Conservation (phyloP, 768 basidiomycete species). For the Rubroboletus satanas region DNA sequence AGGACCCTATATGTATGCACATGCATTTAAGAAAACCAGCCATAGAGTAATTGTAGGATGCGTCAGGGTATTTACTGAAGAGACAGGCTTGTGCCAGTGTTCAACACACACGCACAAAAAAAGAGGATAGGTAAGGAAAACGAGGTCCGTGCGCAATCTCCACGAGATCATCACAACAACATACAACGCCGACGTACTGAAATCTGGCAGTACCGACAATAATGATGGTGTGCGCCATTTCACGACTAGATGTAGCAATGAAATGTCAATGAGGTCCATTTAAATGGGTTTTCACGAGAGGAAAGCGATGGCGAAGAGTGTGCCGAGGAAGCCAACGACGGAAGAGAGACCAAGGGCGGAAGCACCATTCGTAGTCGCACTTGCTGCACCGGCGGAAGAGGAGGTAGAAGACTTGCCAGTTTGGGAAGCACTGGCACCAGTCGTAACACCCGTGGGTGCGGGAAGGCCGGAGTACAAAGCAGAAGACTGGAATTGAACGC, state of each 20-base stretch:
- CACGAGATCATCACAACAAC: constrained; percentile 4
- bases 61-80: constrained; percentile 16
- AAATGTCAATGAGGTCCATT: background rate
- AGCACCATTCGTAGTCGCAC: constrained; percentile 22
- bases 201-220: background rate
- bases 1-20: background rate
- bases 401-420: constrained; percentile 12
- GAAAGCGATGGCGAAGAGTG: constrained; percentile 36
- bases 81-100: constrained; percentile 21
- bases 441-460: background rate
- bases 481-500: constrained; percentile 35
- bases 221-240: background rate
- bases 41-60: constrained; percentile 19
- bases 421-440: constrained; percentile 5
- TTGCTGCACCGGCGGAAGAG: constrained; percentile 10
- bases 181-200: background rate
- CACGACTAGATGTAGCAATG: constrained; percentile 1
- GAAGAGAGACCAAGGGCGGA: constrained; percentile 30
- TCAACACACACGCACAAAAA: constrained; percentile 22
- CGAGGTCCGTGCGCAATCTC: constrained; percentile 8
- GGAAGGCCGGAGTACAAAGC: constrained; percentile 34
- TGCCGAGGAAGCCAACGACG: constrained; percentile 33
- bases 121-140: background rate
- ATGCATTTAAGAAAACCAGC: background rate
- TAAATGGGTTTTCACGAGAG: constrained; percentile 29